Evolutionary conservation across 2,329 filamentous ascomycete species (phyloP), one percentile per base, ranked within the genome.

Genomic region (Penicillium brevicompactum): DNA sequence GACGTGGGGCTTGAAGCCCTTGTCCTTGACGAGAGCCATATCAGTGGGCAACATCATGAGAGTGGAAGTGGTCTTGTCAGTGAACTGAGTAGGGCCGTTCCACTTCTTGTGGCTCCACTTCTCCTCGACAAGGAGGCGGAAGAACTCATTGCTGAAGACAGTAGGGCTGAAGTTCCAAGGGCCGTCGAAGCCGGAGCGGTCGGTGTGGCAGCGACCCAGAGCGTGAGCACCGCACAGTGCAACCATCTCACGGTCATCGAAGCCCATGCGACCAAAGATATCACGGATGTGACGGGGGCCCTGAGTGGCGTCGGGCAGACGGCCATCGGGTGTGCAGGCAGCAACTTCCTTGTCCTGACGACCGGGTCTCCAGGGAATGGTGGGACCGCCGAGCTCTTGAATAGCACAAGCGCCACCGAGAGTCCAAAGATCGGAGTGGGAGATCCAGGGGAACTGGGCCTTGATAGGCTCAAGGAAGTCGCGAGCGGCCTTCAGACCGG

Each of bases 21-120:
- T 93, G 79, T 97, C 93, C 79, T 92, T 85, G 70, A 96, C 79
- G 53, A 97, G 82, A 53, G 88, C 89, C 78, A 95, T 87, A 71
- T 99, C 93, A 62, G 91, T 89, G 50, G 94, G 94, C 75, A 99
- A 81, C 93, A 99, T 97, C 94, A 99, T 97, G 67, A 97, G 80
- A 41, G 83, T 83, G 84, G 96, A 92, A 69, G 88, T 91, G 70
- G 82, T 85, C 80, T 90, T 89, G 79, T 97, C 92, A 79, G 96
- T 87, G 73, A 88, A 93, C 84, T 95, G 92, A 78, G 87, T 87
- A 63, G 92, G 92, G 27, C 94, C 93, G 68, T 92, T 86, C 93
- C 91, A 96, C 84, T 92, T 93, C 79, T 85, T 88, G 82, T 85
- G 90, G 71, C 85, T 80, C 94, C 93, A 97, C 84, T 96, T 95